Evolutionary conservation across 345 rosid species (phyloP), one percentile per base, ranked within the genome.

Genomic region (Luvunga scandens): DNA sequence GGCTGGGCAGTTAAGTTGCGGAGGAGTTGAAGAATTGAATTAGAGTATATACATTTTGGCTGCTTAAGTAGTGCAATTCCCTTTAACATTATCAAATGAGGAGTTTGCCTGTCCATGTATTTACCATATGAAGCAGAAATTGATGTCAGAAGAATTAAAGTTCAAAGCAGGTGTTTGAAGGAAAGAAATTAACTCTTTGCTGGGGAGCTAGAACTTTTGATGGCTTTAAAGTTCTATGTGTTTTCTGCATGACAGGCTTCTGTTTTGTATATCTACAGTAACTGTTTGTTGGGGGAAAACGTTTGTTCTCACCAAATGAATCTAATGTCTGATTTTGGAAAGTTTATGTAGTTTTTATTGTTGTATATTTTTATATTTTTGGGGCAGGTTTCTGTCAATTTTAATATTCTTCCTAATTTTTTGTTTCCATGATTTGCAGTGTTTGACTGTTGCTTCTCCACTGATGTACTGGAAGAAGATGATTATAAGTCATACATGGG

Each of bases 391-490:
- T 50, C 25, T 27, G 12, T 27, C 62, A 21, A 31, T 71, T 53
- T 71, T 71, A 38, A 71, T 71, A 31, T 55, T 55, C 42, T 30
- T 3, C 70, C 9, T 9, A 10, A 64, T 69, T 62, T 1, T 2
- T 60, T 36, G 19, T 64, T 75, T 25, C 56, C 76, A 31, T 72
- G 21, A 45, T 55, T 78, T 88, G 90, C 89, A 96, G 99, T 96
- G 63, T 96, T 96, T 84, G 98, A 96, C 87, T 91, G 98, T 87
- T 96, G 99, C 91, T 94, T 96, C 92, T 92, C 98, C 39, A 88
- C 91, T n/a, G 95, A 94, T 66, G 93, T 91, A 59, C 80, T 94
- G 92, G 98, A 86, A 80, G 98, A 94, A 86, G 97, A 94, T 84
- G 98, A 94, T 85, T 94, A 90, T 88, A 96, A 90, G 80, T 85